Evolutionary conservation across 768 basidiomycete genomes (phyloP).

Genomic region (Russula sp.): DNA sequence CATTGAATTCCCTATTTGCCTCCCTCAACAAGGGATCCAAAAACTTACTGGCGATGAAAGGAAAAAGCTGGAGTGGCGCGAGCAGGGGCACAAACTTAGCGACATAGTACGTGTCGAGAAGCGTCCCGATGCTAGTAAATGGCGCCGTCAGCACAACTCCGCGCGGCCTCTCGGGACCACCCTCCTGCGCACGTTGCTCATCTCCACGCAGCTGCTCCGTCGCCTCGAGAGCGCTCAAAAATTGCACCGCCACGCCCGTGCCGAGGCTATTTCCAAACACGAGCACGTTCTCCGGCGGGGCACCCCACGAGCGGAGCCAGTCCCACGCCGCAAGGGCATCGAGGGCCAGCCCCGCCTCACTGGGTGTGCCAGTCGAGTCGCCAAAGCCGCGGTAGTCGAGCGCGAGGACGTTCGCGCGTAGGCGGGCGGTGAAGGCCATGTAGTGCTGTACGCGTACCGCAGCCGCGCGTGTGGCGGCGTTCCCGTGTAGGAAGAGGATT

Average conservation of each 20-base stretch:
- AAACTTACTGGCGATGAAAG: conserved; percentile 50
- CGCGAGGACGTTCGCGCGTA: conserved; percentile 69
- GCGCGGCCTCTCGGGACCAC: conserved; percentile 28
- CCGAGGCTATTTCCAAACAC: conserved; percentile 85
- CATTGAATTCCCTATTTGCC: not conserved
- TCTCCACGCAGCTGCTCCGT: conserved; percentile 34
- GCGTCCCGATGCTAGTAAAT: conserved; percentile 31
- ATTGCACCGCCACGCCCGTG: conserved; percentile 56
- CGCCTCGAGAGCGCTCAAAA: conserved; percentile 35
- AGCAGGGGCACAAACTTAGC: conserved; percentile 63
- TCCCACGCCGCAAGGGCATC: conserved; percentile 79
- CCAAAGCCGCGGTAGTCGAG: conserved; percentile 92
- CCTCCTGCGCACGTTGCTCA: not conserved
- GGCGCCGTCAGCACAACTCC: conserved; percentile 39
- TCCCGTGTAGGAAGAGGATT: conserved; percentile 91
- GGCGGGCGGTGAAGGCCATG: conserved; percentile 52
- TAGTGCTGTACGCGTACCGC: conserved; percentile 60
- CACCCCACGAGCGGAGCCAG: conserved; percentile 61
- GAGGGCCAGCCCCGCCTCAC: conserved; percentile 58
- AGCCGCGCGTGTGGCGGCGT: conserved; percentile 72
- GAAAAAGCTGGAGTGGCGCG: conserved; percentile 58
- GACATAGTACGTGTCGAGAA: conserved; percentile 62
- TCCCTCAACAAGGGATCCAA: conserved; percentile 16
- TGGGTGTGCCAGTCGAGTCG: conserved; percentile 76
- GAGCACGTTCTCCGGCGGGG: conserved; percentile 50